Conservation (phyloP, 768 basidiomycete species). For the Coprinopsis marcescibilis region DNA sequence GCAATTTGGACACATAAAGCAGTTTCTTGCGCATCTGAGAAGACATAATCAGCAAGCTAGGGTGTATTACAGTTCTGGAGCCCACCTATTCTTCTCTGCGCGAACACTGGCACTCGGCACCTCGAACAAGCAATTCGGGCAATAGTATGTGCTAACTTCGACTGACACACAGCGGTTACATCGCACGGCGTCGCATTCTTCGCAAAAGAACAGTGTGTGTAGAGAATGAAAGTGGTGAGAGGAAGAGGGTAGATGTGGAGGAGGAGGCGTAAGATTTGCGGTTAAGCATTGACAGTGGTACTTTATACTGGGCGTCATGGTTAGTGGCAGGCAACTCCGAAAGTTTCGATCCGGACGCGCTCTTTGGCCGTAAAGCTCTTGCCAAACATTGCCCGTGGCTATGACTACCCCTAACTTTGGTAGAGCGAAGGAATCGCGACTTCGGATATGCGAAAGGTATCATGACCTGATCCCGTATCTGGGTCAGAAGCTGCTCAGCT, state of each 20-base stretch:
- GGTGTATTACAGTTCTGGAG: neutral
- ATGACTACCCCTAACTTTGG: neutral
- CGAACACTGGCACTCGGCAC: constrained; percentile 98
- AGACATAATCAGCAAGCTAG: constrained; percentile 8
- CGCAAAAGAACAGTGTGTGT: constrained; percentile 89
- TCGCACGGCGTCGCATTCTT: constrained; percentile 94
- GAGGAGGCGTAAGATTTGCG: constrained; percentile 54
- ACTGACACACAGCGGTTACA: constrained; percentile 89
- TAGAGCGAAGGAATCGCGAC: neutral
- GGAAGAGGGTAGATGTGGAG: constrained; percentile 72
- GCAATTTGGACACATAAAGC: constrained; percentile 95
- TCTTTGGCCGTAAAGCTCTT: neutral
- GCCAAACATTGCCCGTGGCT: neutral
- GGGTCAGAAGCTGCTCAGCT: too few relatives aligned
- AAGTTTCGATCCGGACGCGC: neutral
- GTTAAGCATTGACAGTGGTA: constrained; percentile 79
- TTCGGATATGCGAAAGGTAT: neutral
- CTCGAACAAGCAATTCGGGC: constrained; percentile 97
- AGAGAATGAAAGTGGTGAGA: constrained; percentile 79
- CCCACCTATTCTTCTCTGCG: constrained; percentile 91
- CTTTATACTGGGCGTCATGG: constrained; percentile 33
- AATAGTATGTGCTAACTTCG: constrained; percentile 97
- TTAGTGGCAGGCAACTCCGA: neutral
- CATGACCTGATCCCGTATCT: neutral
- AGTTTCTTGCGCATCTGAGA: constrained; percentile 91